Percentiles rank a stretch among this genome's conserved stretches.
These are phyloP conservation scores for Globisporangium apiculatum DNA, from an alignment of 352 stramenopile genomes.

Conservation along the genomic window DNA sequence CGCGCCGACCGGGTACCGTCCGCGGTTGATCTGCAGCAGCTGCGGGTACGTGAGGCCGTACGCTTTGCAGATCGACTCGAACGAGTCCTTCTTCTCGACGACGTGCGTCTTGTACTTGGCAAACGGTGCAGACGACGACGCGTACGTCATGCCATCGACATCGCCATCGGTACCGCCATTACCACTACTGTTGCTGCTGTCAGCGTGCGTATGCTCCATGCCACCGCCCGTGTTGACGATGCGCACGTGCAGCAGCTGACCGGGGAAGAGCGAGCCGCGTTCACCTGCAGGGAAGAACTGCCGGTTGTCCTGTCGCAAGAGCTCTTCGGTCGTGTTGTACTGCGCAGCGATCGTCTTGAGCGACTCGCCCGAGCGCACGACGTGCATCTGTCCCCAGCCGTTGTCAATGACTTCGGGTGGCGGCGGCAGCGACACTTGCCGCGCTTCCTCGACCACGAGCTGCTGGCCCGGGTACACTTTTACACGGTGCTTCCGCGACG, in stretches of 20 bases:
- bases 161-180: not conserved
- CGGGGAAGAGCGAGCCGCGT: conserved; percentile 51
- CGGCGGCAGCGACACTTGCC: conserved; percentile 59
- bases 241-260: conserved; percentile 72
- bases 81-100: conserved; percentile 44
- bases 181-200: not conserved
- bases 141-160: conserved; percentile 13
- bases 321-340: conserved; percentile 78
- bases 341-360: conserved; percentile 56
- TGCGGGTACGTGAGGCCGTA: conserved; percentile 65
- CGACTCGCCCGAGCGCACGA: conserved; percentile 63
- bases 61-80: conserved; percentile 58
- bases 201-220: conserved; percentile 26
- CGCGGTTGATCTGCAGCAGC: conserved; percentile 76
- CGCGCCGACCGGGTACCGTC: conserved; percentile 54
- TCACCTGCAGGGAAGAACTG: conserved; percentile 73
- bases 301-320: conserved; percentile 78
- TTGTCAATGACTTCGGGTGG: conserved; percentile 75
- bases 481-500: conserved; percentile 28
- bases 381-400: conserved; percentile 81
- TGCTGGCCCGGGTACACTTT: conserved; percentile 72
- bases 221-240: conserved; percentile 71
- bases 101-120: conserved; percentile 68
- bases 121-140: conserved; percentile 35
- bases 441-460: conserved; percentile 64